These are phyloP conservation scores for Penicillium sp. DNA, from an alignment of 2,329 filamentous ascomycete species.

Conservation along the genomic window DNA sequence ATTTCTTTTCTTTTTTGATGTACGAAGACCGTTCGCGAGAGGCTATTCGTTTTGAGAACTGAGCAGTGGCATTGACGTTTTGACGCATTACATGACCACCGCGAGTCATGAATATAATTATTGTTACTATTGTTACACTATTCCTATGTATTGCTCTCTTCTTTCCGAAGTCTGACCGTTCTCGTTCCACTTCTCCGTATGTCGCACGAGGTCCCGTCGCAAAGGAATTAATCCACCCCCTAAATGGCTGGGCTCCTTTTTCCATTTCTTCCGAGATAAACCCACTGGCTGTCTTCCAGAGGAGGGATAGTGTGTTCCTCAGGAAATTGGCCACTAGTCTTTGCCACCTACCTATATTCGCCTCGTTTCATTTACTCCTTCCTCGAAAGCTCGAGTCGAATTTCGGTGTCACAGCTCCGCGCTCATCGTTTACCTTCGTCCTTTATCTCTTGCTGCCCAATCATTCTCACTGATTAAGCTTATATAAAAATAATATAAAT, in stretches of 20 bases:
- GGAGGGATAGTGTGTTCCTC: background rate
- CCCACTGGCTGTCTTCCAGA: background rate
- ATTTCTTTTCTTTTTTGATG: background rate
- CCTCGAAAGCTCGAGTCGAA: background rate
- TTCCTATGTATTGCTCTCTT: background rate
- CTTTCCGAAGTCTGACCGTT: background rate
- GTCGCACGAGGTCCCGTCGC: background rate
- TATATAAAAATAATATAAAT: background rate
- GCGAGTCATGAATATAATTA: background rate
- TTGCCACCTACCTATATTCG: background rate
- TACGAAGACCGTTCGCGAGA: background rate
- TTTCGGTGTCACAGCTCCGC: background rate
- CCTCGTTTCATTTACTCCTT: background rate
- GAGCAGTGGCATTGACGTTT: background rate
- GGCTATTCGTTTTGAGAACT: too few relatives aligned
- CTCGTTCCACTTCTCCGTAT: background rate
- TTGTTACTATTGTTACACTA: background rate
- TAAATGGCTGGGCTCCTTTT: background rate
- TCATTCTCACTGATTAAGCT: background rate
- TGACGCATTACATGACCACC: background rate
- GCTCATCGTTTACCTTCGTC: background rate
- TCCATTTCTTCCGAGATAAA: background rate
- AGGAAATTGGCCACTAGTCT: background rate
- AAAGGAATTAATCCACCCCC: background rate
- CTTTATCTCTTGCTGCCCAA: background rate